phyloP scores from a whole-genome alignment of 2,329 filamentous ascomycete genomes.

The Claviceps paspali region DNA sequence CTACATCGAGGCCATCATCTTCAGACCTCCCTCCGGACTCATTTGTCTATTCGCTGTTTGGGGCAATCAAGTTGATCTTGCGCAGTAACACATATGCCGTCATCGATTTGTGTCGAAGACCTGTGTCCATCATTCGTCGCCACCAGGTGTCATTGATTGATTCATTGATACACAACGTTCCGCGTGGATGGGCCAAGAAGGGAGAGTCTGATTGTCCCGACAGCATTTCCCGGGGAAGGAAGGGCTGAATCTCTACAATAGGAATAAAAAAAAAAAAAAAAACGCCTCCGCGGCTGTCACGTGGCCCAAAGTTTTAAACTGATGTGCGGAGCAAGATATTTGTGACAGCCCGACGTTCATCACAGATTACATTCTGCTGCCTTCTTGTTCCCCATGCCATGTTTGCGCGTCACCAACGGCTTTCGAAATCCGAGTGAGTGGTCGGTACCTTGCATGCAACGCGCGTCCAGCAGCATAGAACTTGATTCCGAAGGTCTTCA shows the following conservation, averaged over 20 bases:
- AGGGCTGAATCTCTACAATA: no score
- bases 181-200: no score
- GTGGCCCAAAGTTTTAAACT: no score
- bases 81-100: background rate
- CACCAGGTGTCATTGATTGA: no score
- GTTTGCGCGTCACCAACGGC: background rate
- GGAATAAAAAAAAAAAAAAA: no score
- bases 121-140: background rate
- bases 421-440: background rate
- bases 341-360: background rate
- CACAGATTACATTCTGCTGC: no score
- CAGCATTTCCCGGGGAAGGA: no score
- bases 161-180: no score
- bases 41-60: background rate
- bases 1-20: background rate
- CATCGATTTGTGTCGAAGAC: background rate
- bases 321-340: background rate
- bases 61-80: background rate
- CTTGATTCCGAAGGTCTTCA: background rate
- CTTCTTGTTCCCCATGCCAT: background rate
- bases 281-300: no score
- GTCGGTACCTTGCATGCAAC: slow-evolving; percentile 1
- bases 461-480: background rate
- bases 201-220: no score
- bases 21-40: background rate